Evolutionary conservation across 345 rosid species (phyloP), one percentile per base, ranked within the genome.

Genomic region (Corchorus olitorius): DNA sequence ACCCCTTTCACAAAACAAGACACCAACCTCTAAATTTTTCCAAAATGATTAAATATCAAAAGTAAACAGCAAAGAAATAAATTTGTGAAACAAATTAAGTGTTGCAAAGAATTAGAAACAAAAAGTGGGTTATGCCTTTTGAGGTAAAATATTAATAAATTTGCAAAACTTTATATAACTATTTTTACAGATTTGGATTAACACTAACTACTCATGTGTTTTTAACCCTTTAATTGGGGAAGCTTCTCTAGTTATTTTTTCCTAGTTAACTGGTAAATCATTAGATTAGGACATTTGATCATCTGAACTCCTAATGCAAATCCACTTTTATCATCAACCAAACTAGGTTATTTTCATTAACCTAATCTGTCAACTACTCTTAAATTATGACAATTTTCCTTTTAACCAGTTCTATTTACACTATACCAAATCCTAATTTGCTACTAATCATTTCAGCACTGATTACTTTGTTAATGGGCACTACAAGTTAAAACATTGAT

Each of bases 311-410:
- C 62, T 62, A 75, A 74, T 53, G 46, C 65, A 39, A 16, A 70
- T 52, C 39, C 6, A 5, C 6, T 48, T 17, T 73, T 41, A 73
- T 71, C 67, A 46, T 75, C 76, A 80, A 85, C 82, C 77, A 63
- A 79, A 76, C 83, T 48, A 52, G 74, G 74, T 72, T 84, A 81
- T 53, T 83, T 80, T 83, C 86, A 55, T 78, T 54, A 80, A 88
- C 83, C 84, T 85, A 76, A 83, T 81, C 78, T 39, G n/a, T 19
- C 88, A 81, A 81, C 79, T 9, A 79, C 75, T 82, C 52, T 67
- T 58, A 48, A 35, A 76, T 72, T 39, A 56, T 66, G 35, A 48
- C 20, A 14, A 49, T 8, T 20, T 48, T 33, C n/a, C n/a, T 48
- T 20, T 20, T 49, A 27, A 12, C 11, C 35, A 22, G 35, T 58